Conservation (phyloP, 2,329 filamentous ascomycete genomes). For the Aureobasidium subglaciale region DNA sequence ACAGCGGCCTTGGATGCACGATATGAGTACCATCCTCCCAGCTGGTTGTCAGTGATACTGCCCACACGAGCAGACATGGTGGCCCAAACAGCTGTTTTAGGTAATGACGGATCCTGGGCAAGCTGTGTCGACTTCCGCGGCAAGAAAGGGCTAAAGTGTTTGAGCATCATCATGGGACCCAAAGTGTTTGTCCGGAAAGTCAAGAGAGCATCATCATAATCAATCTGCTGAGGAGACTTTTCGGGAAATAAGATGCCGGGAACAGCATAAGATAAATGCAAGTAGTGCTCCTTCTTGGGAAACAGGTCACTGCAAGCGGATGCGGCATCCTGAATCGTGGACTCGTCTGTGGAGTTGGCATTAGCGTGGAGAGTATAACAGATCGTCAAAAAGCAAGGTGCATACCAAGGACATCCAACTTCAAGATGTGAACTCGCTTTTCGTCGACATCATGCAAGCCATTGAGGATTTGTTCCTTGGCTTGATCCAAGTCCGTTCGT, state of each 20-base stretch:
- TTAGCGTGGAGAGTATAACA: neutral
- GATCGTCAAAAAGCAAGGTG: neutral
- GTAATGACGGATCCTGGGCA: conserved; percentile 26
- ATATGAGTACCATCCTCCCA: conserved; percentile 79
- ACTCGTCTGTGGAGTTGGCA: conserved; percentile 46
- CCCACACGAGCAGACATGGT: conserved; percentile 74
- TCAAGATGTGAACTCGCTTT: conserved; percentile 44
- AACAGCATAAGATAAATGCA: conserved; percentile 62
- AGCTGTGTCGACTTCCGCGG: conserved; percentile 50
- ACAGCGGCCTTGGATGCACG: conserved; percentile 69
- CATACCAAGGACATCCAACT: conserved; percentile 52
- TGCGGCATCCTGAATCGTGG: conserved; percentile 51
- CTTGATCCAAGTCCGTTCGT: conserved; percentile 44
- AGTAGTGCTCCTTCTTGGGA: conserved; percentile 42
- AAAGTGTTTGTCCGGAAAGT: conserved; percentile 69
- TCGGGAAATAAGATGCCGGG: conserved; percentile 69
- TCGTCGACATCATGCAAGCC: conserved; percentile 41
- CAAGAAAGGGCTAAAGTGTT: conserved; percentile 65
- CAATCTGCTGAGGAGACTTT: conserved; percentile 60
- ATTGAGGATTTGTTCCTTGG: conserved; percentile 44
- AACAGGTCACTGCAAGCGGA: conserved; percentile 31
- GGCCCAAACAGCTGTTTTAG: conserved; percentile 57
- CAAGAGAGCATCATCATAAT: conserved; percentile 53
- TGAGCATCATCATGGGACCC: conserved; percentile 67
- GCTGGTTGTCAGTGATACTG: conserved; percentile 61